Base-by-base conservation (phyloP, 306 rosid genomes). In the Styphnolobium japonicum region DNA sequence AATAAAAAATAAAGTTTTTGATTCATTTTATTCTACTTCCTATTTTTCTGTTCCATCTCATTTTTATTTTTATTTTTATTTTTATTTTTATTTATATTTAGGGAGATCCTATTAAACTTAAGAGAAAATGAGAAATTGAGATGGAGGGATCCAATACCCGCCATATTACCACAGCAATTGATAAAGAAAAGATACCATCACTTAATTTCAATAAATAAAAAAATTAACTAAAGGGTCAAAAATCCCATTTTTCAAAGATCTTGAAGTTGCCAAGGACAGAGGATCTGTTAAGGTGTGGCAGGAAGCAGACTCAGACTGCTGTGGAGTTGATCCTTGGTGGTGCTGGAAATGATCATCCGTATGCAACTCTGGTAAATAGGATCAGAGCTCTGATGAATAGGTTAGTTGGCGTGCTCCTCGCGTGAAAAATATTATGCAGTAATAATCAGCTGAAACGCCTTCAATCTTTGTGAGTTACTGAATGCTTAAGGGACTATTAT, bases 381-480 rank as follows among this genome's bases (percentile, higher is more conserved):
- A 61, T 61, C 72, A 71, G 29, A 27, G 65, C 29, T 60, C 63
- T 39, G 33, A 48, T 61, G 67, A 61, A 48, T 36, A 49, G 3
- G 23, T 36, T 16, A 33, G 63, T 15, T 27, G 27, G 65, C 36
- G 46, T 23, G 25, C 36, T 31, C 27, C 25, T 80, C 5, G 57
- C 79, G 23, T 79, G 46, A 37, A 46, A 48, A 49, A 27, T 11
- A 37, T 39, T 73, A 80, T 48, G 79, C 67, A 62, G 56, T 48
- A 71, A 62, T 36, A 49, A 71, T 49, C 58, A 27, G 57, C 37
- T 25, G 25, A 37, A 71, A 11, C 0, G 23, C 73, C 83, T 62
- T 71, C 73, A 37, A 36, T 70, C 72, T 46, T 79, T 8, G 5
- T 1, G 42, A 21, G 77, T 67, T 36, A 66, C 19, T 6, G 23